A percentile compares a stretch with the other conserved stretches of the same genome.
These are phyloP conservation scores for Backusella liffmaniae DNA, from an alignment of 192 early-diverging fungal species.

Conservation along the genomic window DNA sequence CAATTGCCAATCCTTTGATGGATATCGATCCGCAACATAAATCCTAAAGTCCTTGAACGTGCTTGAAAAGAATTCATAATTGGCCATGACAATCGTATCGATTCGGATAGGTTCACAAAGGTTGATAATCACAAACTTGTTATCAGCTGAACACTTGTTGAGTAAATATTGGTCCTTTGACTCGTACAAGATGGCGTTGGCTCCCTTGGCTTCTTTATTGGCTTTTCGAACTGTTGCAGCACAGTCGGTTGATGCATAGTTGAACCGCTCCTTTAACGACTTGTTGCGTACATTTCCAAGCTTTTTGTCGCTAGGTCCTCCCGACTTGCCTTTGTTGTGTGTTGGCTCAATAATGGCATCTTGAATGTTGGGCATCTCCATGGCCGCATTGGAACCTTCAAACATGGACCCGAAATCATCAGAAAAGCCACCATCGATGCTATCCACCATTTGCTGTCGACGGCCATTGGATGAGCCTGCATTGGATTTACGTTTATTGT, in stretches of 20 bases:
- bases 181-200: constrained; percentile 79
- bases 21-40: constrained; percentile 72
- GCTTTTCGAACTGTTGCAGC: constrained; percentile 83
- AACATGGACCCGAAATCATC: constrained; percentile 41
- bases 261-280: constrained; percentile 84
- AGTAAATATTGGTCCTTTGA: constrained; percentile 97
- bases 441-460: constrained; percentile 30
- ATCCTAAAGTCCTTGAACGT: constrained; percentile 89
- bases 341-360: background rate
- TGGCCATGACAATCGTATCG: constrained; percentile 86
- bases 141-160: constrained; percentile 75
- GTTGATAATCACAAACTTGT: constrained; percentile 90
- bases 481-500: background rate
- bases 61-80: constrained; percentile 96
- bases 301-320: background rate
- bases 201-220: constrained; percentile 82
- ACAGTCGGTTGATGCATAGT: constrained; percentile 93
- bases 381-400: constrained; percentile 14
- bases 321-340: background rate
- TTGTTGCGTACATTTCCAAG: constrained; percentile 26
- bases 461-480: background rate
- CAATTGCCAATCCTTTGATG: constrained; percentile 64
- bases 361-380: background rate
- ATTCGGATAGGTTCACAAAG: constrained; percentile 94
- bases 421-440: constrained; percentile 36